Conservation (phyloP, 2,329 filamentous ascomycete species). For the Sporothrix pseudoabietina region DNA sequence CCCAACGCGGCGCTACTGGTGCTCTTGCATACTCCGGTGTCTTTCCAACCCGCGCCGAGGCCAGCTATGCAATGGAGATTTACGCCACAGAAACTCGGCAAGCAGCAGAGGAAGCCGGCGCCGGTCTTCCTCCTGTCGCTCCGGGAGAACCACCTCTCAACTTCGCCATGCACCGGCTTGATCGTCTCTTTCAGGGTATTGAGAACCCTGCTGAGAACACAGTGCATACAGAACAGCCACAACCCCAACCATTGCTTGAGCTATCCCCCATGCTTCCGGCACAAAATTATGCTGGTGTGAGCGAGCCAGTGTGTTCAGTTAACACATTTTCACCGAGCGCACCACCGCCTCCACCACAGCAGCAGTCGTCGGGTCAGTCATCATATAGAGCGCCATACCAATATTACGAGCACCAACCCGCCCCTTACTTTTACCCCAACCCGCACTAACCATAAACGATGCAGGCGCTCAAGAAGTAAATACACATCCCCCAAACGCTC, state of each 20-base stretch:
- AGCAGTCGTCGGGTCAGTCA: slow-evolving; percentile 20
- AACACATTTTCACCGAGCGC: background rate
- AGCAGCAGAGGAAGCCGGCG: background rate
- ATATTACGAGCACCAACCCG: background rate
- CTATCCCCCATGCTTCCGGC: background rate
- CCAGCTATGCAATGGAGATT: slow-evolving; percentile 14
- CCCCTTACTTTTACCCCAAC: background rate
- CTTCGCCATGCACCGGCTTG: background rate
- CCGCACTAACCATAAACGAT: slow-evolving; percentile 7
- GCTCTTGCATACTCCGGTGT: background rate
- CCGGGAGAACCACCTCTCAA: background rate
- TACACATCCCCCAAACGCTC: background rate
- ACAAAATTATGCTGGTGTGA: background rate
- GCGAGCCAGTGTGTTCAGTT: background rate
- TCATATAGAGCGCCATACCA: slow-evolving; percentile 17
- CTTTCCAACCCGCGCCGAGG: slow-evolving; percentile 20
- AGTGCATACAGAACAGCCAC: background rate
- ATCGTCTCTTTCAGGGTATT: background rate
- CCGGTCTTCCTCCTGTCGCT: background rate
- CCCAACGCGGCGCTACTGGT: slow-evolving; percentile 8
- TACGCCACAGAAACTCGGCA: background rate
- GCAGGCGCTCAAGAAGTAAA: background rate
- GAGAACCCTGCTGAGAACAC: background rate
- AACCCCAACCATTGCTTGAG: background rate
- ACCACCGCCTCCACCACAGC: background rate